Evolutionary conservation across 345 rosid genomes (phyloP).

Genomic region (Bruguiera parviflora): DNA sequence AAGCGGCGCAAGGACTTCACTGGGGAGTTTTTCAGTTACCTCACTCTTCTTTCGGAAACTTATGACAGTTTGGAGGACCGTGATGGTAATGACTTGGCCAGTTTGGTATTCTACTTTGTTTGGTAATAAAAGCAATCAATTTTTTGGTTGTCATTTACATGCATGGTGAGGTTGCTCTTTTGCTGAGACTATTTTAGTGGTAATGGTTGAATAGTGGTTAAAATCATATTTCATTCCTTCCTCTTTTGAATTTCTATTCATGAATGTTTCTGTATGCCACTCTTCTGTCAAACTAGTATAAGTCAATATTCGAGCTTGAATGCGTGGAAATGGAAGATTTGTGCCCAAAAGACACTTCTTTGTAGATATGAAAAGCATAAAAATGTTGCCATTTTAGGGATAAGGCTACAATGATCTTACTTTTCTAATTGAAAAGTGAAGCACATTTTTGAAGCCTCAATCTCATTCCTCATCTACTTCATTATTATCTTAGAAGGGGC

Average conservation of each 20-base stretch:
- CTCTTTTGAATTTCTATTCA: too few species aligned
- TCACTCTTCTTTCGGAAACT: slow-evolving; percentile 60
- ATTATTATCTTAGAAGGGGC: too few species aligned
- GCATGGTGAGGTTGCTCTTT: neutral
- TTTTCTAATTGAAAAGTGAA: too few species aligned
- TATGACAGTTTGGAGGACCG: slow-evolving; percentile 68
- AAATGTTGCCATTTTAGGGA: too few species aligned
- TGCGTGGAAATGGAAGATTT: neutral
- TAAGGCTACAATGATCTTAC: too few species aligned
- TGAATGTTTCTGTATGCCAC: too few species aligned
- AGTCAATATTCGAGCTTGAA: neutral
- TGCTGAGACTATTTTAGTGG: neutral
- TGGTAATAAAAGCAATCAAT: too few species aligned
- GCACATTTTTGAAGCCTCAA: too few species aligned
- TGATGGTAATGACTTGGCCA: slow-evolving; percentile 57
- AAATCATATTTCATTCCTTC: too few species aligned
- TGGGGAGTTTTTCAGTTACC: slow-evolving; percentile 67
- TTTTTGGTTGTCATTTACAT: neutral
- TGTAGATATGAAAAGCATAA: too few species aligned
- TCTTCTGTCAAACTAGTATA: neutral
- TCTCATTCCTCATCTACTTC: too few species aligned
- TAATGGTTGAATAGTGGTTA: neutral
- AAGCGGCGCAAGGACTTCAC: slow-evolving; percentile 74
- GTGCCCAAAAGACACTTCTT: neutral
- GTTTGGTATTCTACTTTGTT: neutral